phyloP scores from a whole-genome alignment of 345 rosid species.

The Toxicodendron radicans region DNA sequence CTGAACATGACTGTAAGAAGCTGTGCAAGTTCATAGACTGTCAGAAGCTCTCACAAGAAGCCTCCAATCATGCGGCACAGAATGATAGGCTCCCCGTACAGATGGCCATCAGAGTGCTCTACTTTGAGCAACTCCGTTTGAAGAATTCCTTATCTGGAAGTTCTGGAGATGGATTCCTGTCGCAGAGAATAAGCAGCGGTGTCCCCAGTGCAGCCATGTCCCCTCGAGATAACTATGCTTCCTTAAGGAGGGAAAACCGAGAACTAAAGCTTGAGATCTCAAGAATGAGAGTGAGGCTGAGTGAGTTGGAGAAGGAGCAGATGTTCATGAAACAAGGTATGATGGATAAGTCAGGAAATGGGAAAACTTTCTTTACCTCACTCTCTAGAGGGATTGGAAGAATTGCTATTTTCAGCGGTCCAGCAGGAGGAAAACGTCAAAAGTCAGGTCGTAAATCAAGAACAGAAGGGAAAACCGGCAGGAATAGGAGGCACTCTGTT shows the following conservation, averaged over 20 bases:
- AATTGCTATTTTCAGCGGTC: slow-evolving; percentile 55
- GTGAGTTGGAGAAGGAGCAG: slow-evolving; percentile 73
- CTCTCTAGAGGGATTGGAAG: slow-evolving; percentile 80
- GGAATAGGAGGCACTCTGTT: slow-evolving; percentile 52
- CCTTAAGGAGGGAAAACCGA: slow-evolving; percentile 66
- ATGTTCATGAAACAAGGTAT: slow-evolving; percentile 65
- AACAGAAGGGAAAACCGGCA: slow-evolving; percentile 53
- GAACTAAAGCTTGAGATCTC: slow-evolving; percentile 74
- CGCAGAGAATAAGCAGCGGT: slow-evolving; percentile 75
- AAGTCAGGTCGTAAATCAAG: slow-evolving; percentile 52
- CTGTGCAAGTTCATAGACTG: slow-evolving; percentile 73
- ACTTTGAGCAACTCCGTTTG: slow-evolving; percentile 64
- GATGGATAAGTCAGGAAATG: slow-evolving; percentile 65
- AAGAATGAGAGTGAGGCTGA: slow-evolving; percentile 70
- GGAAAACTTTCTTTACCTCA: slow-evolving; percentile 65
- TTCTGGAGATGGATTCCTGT: slow-evolving; percentile 62
- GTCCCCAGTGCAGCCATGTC: slow-evolving; percentile 74
- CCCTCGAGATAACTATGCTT: slow-evolving; percentile 71
- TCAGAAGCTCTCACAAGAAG: slow-evolving; percentile 61
- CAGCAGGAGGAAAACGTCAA: slow-evolving; percentile 48
- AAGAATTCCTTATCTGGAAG: slow-evolving; percentile 63
- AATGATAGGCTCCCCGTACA: slow-evolving; percentile 65
- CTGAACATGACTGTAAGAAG: slow-evolving; percentile 61
- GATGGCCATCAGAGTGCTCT: slow-evolving; percentile 60
- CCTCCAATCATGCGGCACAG: slow-evolving; percentile 59